Conservation (phyloP, 2,329 filamentous ascomycete genomes). For the Penicillium oxalicum region DNA sequence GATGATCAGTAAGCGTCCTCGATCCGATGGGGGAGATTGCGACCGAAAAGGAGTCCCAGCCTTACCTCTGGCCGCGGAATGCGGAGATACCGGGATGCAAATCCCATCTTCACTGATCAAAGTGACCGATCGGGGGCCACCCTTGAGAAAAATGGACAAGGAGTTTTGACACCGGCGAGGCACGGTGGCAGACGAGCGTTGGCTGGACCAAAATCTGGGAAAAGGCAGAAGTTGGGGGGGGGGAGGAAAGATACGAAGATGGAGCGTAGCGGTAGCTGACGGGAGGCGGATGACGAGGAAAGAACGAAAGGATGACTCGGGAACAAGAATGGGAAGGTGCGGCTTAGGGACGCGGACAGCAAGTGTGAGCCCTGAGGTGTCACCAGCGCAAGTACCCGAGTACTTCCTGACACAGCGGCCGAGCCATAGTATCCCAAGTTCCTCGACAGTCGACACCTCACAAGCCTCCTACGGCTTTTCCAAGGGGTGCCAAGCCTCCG, state of each 20-base stretch:
- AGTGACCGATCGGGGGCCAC: neutral
- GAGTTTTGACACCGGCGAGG: too few relatives aligned
- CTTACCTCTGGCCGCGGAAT: constrained; percentile 45
- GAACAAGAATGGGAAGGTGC: constrained; percentile 1
- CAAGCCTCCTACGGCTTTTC: too few relatives aligned
- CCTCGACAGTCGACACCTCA: too few relatives aligned
- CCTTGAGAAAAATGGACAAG: neutral
- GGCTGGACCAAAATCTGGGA: too few relatives aligned
- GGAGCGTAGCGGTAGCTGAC: too few relatives aligned
- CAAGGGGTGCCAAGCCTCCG: constrained; percentile 14
- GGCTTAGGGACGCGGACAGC: too few relatives aligned
- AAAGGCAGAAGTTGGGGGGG: too few relatives aligned
- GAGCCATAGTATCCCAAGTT: too few relatives aligned
- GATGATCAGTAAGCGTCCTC: constrained; percentile 8
- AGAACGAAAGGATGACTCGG: neutral
- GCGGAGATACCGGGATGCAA: constrained; percentile 41
- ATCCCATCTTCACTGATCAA: constrained; percentile 28
- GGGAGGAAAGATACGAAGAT: too few relatives aligned
- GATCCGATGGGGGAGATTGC: constrained; percentile 5
- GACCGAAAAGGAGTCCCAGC: neutral
- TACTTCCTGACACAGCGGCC: neutral
- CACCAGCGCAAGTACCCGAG: neutral
- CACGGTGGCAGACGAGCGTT: too few relatives aligned
- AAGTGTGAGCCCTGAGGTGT: neutral
- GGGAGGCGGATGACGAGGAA: too few relatives aligned